Base-by-base conservation (phyloP, 768 basidiomycete genomes). In the Pulveroboletus frians region DNA sequence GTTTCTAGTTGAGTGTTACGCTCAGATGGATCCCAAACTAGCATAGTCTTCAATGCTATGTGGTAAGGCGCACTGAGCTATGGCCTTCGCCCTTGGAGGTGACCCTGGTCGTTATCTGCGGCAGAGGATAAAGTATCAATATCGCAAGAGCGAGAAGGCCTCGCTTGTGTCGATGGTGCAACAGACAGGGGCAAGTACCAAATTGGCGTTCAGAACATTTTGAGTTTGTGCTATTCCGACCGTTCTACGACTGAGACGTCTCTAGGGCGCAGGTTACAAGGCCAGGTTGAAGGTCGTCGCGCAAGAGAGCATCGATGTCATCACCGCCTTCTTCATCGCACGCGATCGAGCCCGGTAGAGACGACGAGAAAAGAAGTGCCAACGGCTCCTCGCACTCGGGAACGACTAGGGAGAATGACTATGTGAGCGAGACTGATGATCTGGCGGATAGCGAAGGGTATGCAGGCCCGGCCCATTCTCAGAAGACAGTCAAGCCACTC, bases 401-500 rank as follows among this genome's bases (percentile, higher is more conserved):
- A 26, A 61, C 44, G 7, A 47, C 50, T 31, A 58, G 68, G 8
- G 56, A 65, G n/a, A 60, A 65, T 13, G 64, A 63, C 29, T 63
- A 60, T 9, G 51, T 51, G 17, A 58, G 56, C 15, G 29, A 74
- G 17, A 69, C n/a, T 9, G 46, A 39, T 9, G 49, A 44, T 37
- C 26, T 51, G 61, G 81, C 82, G 78, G 73, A 80, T 53, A 73
- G 64, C 1, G 75, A 78, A 49, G 83, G 83, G 6, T 83, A 82
- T 53, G 67, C 79, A 30, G 83, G 77, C 0, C 78, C 78, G 31
- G 18, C 10, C 14, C 21, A 15, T 9, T 59, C 67, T 14, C 42
- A 55, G 43, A 81, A 81, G 64, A 72, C 76, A 4, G 76, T 91
- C 48, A 84, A 88, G 59, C 88, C 88, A 0, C 69, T 92, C 42